Percentiles rank a stretch among this genome's conserved stretches.
These are phyloP conservation scores for Debaryomyces prosopidis DNA, from an alignment of 805 yeast genomes.

Conservation along the genomic window DNA sequence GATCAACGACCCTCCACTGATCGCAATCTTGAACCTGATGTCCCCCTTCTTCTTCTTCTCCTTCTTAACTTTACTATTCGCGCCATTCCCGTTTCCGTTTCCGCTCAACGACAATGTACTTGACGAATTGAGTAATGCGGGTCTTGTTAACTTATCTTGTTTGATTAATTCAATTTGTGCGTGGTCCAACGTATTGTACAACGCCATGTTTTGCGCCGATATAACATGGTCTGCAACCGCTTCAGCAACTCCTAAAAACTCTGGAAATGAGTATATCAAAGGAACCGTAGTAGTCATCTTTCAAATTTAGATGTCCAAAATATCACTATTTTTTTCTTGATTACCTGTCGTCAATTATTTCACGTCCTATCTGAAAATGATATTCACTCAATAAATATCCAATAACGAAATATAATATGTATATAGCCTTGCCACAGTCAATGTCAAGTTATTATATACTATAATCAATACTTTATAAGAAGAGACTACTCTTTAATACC, in stretches of 20 bases:
- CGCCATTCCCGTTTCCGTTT: constrained; percentile 5
- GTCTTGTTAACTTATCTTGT: constrained; percentile 20
- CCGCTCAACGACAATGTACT: constrained; percentile 9
- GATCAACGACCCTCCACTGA: constrained; percentile 90
- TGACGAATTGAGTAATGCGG: constrained; percentile 9
- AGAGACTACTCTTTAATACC: too few species aligned
- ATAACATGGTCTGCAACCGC: constrained; percentile 96
- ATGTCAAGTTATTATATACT: too few species aligned
- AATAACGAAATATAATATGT: too few species aligned
- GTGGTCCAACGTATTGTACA: constrained; percentile 45
- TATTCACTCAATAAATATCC: too few species aligned
- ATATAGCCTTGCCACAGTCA: too few species aligned
- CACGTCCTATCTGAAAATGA: too few species aligned
- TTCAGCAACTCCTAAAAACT: constrained; percentile 86
- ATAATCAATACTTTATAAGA: too few species aligned
- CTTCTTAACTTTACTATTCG: constrained; percentile 20
- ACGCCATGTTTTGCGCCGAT: constrained; percentile 77
- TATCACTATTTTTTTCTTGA: too few species aligned
- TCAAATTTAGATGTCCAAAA: not conserved
- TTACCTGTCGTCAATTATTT: too few species aligned
- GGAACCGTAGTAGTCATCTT: constrained; percentile 94
- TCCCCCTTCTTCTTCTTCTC: constrained; percentile 53
- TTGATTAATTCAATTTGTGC: constrained; percentile 32
- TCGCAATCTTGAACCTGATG: constrained; percentile 82
- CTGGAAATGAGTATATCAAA: constrained; percentile 88